Evolutionary conservation across 1,284 basidiomycete genomes (phyloP), one percentile per base, ranked within the genome.

Genomic region (Wolfiporia cocos): DNA sequence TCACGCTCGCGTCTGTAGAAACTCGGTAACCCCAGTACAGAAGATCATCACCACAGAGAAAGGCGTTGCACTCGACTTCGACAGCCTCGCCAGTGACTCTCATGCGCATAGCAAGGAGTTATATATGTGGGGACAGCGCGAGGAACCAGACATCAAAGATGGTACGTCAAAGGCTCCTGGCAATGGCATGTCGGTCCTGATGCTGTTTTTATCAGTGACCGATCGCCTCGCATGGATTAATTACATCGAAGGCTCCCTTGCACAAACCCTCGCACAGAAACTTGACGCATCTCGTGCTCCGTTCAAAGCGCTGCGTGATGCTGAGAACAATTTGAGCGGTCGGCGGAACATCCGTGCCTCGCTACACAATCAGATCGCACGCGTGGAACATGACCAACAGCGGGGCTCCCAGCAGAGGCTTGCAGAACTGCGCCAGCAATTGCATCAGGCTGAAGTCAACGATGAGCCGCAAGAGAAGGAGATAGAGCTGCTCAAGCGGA

Each of bases 191-290:
- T 37, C 9, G 41, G 15, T 34, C 22, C 40, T 34, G 31, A 44
- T 11, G 19, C 22, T 46, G n/a, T 18, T 10, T 24, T 34, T 24
- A 24, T 5, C 53, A 86, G 86, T 87, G 5, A 76, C 81, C 36
- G 86, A 90, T 61, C 73, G 86, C 34, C 66, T 90, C 24, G 86
- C 83, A 1, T 89, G 83, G 63, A 63, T 90, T 40, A 86, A 84
- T 56, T 90, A 79, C 53, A 71, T 85, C 6, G 73, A 82, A 31
- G 86, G 84, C 4, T 73, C 81, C 7, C 69, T 89, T 23, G 68
- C 82, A 2, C 61, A 59, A 19, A 69, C 76, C 3, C 70, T 90
- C 23, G 73, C 83, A 0, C 55, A 61, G 17, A 78, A 78, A 51
- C 57, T 90, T 14, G 72, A 87, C 51, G 61, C 65, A 15, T 74